Base-by-base conservation (phyloP, 2,329 filamentous ascomycete genomes). In the Dendryphion nanum region DNA sequence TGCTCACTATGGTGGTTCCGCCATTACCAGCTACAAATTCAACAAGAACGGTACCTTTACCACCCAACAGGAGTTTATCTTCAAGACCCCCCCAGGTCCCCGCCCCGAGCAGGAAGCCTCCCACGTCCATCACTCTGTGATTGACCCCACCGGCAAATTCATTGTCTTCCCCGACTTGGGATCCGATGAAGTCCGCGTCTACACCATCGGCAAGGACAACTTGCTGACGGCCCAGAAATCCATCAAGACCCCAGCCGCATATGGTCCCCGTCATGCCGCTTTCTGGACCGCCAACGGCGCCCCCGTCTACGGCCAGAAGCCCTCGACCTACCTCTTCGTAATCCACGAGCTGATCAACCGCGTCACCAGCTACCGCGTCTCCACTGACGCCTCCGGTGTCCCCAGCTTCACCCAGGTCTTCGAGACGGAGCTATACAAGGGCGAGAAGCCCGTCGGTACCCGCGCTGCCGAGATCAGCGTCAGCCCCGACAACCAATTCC, bases 151-250 rank as follows among this genome's bases (percentile, higher is more conserved):
- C 2, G 77, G 75, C 5, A 53, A 70, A n/a, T 87, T 77, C 59
- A 51, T 86, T 18, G 53, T 86, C 6, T 74, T 81, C 6, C 82
- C 83, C 1, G 84, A 87, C 50, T 71, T 89, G 4, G 80, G 83
- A 28, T 72, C 76, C 0, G 84, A 87, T 50, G 52, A 79, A 5
- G 61, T 86, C 33, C 79, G 77, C 45, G 64, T 79, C 69, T 86
- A 78, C 58, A 55, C 66, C 38, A 71, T 83, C 51, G 64, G 78
- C 47, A 50, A 53, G 1, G 67, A 57, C 2, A 71, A 72, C 31
- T 55, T 65, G 5, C 69, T 73, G 20, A 65, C 78, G 6, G 53
- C 53, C 14, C 61, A 71, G 44, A 70, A 69, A 18, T 69, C 76
- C 6, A 61, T 78, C 23, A 47, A 63, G 23, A 59, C 73, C 36